Evolutionary conservation across 768 basidiomycete species (phyloP).

Genomic region (Leccinum subgranulosum): DNA sequence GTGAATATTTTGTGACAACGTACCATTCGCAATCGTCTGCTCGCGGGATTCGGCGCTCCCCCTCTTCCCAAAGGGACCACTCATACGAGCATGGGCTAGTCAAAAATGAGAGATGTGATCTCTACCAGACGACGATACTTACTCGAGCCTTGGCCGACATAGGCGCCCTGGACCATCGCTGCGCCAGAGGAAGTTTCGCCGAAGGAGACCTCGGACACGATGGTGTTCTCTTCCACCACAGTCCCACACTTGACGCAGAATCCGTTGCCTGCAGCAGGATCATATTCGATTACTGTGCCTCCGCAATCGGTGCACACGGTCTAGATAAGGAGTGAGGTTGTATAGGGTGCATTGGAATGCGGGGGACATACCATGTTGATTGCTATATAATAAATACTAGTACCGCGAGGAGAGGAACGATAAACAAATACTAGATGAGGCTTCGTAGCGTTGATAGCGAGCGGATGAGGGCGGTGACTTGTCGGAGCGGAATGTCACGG

Average conservation of each 20-base stretch:
- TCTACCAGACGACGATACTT: constrained; percentile 31
- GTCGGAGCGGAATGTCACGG: background rate
- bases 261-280: constrained; percentile 78
- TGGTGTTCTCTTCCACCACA: constrained; percentile 89
- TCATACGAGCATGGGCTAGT: constrained; percentile 77
- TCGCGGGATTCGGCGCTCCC: constrained; percentile 81
- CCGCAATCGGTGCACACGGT: constrained; percentile 74
- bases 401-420: background rate
- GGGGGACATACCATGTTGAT: constrained; percentile 18
- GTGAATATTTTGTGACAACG: constrained; percentile 13
- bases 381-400: background rate
- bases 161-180: constrained; percentile 93
- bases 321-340: constrained; percentile 29
- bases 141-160: constrained; percentile 91
- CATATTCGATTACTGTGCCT: constrained; percentile 82
- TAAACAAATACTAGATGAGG: background rate
- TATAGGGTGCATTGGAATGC: background rate
- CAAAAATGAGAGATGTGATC: background rate
- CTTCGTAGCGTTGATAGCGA: background rate
- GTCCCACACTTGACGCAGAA: constrained; percentile 86
- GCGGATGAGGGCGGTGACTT: background rate
- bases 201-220: constrained; percentile 92
- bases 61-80: constrained; percentile 77
- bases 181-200: constrained; percentile 92
- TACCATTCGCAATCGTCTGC: constrained; percentile 89